These are phyloP conservation scores for Sphaerulina populicola DNA, from an alignment of 2,329 filamentous ascomycete genomes.

Conservation along the genomic window DNA sequence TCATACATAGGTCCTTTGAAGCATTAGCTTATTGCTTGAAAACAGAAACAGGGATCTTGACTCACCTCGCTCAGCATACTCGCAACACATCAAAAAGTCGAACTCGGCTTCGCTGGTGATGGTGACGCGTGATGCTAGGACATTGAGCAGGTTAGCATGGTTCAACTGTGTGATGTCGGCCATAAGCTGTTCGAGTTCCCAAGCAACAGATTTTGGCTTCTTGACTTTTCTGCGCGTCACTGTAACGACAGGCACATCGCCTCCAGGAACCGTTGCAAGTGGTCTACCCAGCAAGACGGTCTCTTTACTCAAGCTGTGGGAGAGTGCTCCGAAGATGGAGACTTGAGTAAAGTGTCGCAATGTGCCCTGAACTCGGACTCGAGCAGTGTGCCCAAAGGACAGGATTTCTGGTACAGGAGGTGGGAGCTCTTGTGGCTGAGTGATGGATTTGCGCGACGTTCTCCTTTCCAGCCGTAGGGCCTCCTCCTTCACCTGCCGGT, in stretches of 20 bases:
- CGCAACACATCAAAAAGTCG: slow-evolving; percentile 24
- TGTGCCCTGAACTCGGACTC: slow-evolving; percentile 19
- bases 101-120: slow-evolving; percentile 19
- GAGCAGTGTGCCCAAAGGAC: slow-evolving; percentile 27
- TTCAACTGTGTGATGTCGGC: slow-evolving; percentile 65
- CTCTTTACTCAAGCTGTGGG: slow-evolving; percentile 10
- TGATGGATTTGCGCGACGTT: slow-evolving; percentile 49
- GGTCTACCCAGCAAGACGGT: slow-evolving; percentile 22
- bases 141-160: slow-evolving; percentile 67
- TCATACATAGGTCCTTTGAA: slow-evolving; percentile 64
- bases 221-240: slow-evolving; percentile 25
- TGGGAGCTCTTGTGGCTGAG: slow-evolving; percentile 37
- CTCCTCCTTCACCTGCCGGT: slow-evolving; percentile 60
- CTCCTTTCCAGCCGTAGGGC: slow-evolving; percentile 61
- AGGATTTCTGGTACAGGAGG: slow-evolving; percentile 15
- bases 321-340: slow-evolving; percentile 16
- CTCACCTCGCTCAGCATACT: slow-evolving; percentile 22
- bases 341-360: slow-evolving; percentile 23
- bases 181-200: slow-evolving; percentile 39
- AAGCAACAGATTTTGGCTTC: slow-evolving; percentile 24
- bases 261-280: neutral
- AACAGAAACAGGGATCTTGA: neutral
- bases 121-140: slow-evolving; percentile 56
- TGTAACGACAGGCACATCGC: slow-evolving; percentile 22
- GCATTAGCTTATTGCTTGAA: neutral